Conservation (phyloP, 257 asterid genomes). For the Thymus mandschuricus region DNA sequence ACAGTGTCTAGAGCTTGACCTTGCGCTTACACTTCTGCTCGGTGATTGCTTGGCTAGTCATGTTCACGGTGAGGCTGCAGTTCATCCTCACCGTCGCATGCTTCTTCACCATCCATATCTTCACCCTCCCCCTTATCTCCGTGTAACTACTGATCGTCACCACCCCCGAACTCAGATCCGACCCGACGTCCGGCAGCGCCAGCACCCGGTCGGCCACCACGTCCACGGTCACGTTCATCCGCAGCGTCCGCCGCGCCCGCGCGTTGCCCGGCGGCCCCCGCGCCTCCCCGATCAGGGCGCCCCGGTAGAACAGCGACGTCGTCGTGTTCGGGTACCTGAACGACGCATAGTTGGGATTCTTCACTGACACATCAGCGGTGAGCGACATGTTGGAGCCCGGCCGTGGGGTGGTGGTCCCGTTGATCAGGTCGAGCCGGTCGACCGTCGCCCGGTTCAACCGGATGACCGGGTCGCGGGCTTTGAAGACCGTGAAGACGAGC, state of each 20-base stretch:
- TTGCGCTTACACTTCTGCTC: constrained; percentile 60
- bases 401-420: constrained; percentile 47
- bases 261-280: constrained; percentile 77
- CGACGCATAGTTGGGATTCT: constrained; percentile 73
- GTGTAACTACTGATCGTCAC: constrained; percentile 57
- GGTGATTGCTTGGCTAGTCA: constrained; percentile 53
- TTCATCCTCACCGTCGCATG: constrained; percentile 77
- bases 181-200: constrained; percentile 45
- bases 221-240: constrained; percentile 77
- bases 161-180: constrained; percentile 54
- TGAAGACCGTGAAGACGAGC: constrained; percentile 76
- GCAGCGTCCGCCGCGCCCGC: constrained; percentile 64
- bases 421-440: constrained; percentile 37
- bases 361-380: constrained; percentile 75
- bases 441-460: constrained; percentile 55
- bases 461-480: constrained; percentile 59
- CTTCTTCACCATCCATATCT: constrained; percentile 46
- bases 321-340: constrained; percentile 71
- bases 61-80: constrained; percentile 57
- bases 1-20: constrained; percentile 47
- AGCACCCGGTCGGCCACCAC: constrained; percentile 57
- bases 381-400: constrained; percentile 70
- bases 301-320: constrained; percentile 60
- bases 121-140: constrained; percentile 68
- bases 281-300: constrained; percentile 68